These are phyloP conservation scores for Helenozyma baotianmanensis DNA, from an alignment of 805 yeast genomes.

Conservation along the genomic window DNA sequence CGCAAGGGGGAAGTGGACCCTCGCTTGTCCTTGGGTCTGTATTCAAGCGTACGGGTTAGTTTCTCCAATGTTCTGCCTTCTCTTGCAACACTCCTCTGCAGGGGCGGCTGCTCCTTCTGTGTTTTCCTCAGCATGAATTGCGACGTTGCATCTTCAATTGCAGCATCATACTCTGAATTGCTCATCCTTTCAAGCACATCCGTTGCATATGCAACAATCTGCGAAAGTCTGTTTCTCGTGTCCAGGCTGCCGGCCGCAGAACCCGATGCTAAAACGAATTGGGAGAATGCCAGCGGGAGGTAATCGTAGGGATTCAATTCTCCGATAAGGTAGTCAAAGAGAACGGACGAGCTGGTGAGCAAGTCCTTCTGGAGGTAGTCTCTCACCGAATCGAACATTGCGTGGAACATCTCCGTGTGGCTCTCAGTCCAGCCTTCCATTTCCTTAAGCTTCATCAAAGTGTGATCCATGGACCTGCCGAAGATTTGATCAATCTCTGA, in stretches of 20 bases:
- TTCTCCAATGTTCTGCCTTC: too few species aligned
- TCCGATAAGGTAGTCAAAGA: constrained; percentile 46
- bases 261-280: neutral
- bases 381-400: constrained; percentile 37
- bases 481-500: constrained; percentile 52
- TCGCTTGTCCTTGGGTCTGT: constrained; percentile 12
- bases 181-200: constrained; percentile 8
- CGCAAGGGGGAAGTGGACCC: constrained; percentile 23
- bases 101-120: neutral
- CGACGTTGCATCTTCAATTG: constrained; percentile 27
- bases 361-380: constrained; percentile 51
- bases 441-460: constrained; percentile 45
- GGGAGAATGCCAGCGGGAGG: constrained; percentile 4
- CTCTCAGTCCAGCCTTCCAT: constrained; percentile 52
- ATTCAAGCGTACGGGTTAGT: constrained; percentile 8
- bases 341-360: constrained; percentile 49
- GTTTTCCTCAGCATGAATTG: constrained; percentile 16
- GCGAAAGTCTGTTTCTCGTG: neutral
- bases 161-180: constrained; percentile 28
- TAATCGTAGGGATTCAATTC: constrained; percentile 18
- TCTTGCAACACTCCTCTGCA: neutral
- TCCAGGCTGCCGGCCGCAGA: too few species aligned
- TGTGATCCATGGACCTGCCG: constrained; percentile 41
- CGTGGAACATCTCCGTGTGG: constrained; percentile 40
- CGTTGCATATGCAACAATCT: constrained; percentile 2